Percentiles rank a stretch among this genome's conserved stretches.
Conservation (phyloP, 139 green algal genomes). For the Tetratostichococcus sp. region DNA sequence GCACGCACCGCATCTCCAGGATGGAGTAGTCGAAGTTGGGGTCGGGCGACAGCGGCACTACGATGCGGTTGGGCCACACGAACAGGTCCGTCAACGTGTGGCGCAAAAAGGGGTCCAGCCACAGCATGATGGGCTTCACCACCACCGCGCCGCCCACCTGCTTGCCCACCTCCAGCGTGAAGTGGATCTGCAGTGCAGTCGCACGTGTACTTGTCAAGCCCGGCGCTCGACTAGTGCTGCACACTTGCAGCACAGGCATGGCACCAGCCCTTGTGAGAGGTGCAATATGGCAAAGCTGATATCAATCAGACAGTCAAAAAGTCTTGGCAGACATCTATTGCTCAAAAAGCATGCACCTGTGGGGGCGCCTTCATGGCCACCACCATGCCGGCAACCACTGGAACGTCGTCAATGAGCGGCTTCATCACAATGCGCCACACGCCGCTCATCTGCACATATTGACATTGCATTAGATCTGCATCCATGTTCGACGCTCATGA, state of each 20-base stretch:
- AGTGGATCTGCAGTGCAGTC: slow-evolving; percentile 26
- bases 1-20: background rate
- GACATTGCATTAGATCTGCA: too few species aligned
- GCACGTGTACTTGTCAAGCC: background rate
- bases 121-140: slow-evolving; percentile 37
- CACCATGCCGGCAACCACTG: background rate
- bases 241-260: slow-evolving; percentile 15
- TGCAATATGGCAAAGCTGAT: too few species aligned
- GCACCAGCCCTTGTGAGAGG: too few species aligned
- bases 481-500: too few species aligned
- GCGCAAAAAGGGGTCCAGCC: slow-evolving; percentile 58
- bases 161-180: slow-evolving; percentile 55
- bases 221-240: too few species aligned
- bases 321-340: too few species aligned
- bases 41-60: slow-evolving; percentile 45
- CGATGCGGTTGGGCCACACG: slow-evolving; percentile 60
- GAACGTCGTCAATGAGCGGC: slow-evolving; percentile 13
- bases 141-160: slow-evolving; percentile 32
- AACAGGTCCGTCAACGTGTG: slow-evolving; percentile 41
- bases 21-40: slow-evolving; percentile 2
- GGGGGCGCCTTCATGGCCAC: background rate
- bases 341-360: too few species aligned
- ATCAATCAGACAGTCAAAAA: too few species aligned
- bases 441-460: slow-evolving; percentile 15
- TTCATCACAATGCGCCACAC: slow-evolving; percentile 12